phyloP scores from a whole-genome alignment of 257 asterid species.

The Petunia axillaris region DNA sequence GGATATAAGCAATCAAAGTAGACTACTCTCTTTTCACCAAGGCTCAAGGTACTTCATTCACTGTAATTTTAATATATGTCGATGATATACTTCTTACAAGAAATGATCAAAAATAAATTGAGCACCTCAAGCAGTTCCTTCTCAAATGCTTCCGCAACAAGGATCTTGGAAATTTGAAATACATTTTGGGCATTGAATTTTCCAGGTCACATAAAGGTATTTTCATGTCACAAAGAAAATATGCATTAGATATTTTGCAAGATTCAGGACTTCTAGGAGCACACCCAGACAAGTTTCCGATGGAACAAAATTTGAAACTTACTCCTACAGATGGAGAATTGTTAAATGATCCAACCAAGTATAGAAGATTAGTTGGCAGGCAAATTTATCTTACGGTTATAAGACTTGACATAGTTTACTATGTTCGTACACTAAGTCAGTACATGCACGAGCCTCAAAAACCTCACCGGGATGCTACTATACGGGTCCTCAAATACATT shows the following conservation, averaged over 20 bases:
- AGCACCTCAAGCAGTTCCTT: not conserved
- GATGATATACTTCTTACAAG: conserved; percentile 2
- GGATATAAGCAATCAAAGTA: conserved; percentile 29
- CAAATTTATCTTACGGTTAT: conserved; percentile 3
- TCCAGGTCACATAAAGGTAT: not conserved
- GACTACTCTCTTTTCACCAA: conserved; percentile 29
- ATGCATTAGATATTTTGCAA: not conserved
- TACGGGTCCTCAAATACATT: not conserved
- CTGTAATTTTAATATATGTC: not conserved
- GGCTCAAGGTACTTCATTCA: conserved; percentile 2
- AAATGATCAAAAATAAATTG: conserved; percentile 11
- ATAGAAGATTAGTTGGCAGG: conserved; percentile 17
- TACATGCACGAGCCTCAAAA: not conserved
- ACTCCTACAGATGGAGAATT: not conserved
- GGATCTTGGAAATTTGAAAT: conserved; percentile 16
- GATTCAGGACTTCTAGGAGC: not conserved
- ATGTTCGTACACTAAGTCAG: not conserved
- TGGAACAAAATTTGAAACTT: not conserved
- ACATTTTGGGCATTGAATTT: conserved; percentile 13
- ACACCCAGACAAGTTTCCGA: not conserved
- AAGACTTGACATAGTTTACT: not conserved
- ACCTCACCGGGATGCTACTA: conserved; percentile 14
- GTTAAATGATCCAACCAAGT: not conserved
- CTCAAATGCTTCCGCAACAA: not conserved
- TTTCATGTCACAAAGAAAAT: conserved; percentile 4